phyloP scores from a whole-genome alignment of 1,284 basidiomycete genomes.

The Tilletia horrida region DNA sequence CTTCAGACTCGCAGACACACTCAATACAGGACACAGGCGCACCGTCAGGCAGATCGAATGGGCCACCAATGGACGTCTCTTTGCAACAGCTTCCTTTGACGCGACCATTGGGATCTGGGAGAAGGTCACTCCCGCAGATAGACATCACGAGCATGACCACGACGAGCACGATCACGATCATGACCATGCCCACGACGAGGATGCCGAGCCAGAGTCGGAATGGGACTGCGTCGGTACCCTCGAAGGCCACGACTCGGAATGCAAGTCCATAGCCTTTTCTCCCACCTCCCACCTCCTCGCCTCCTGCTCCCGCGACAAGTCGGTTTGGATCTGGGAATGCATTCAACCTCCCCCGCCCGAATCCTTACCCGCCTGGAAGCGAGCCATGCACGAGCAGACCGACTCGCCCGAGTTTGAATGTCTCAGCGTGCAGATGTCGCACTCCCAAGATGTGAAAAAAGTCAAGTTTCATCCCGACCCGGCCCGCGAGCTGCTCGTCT shows the following conservation, averaged over 20 bases:
- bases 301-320: conserved; percentile 90
- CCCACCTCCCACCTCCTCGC: conserved; percentile 74
- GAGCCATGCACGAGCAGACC: background rate
- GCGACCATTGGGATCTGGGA: conserved; percentile 90
- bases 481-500: conserved; percentile 89
- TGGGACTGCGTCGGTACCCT: conserved; percentile 82
- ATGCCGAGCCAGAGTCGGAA: conserved; percentile 35
- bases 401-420: conserved; percentile 69
- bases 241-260: conserved; percentile 96
- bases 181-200: conserved; percentile 57
- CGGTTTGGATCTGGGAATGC: conserved; percentile 99
- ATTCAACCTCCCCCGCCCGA: conserved; percentile 20
- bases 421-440: conserved; percentile 93
- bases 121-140: conserved; percentile 47
- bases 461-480: conserved; percentile 81
- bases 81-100: conserved; percentile 96
- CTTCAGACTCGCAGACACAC: conserved; percentile 47
- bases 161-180: conserved; percentile 55
- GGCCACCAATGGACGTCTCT: conserved; percentile 78
- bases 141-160: conserved; percentile 41
- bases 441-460: conserved; percentile 92
- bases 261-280: conserved; percentile 89
- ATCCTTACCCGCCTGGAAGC: background rate
- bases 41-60: conserved; percentile 87
- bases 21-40: conserved; percentile 76